Conservation (phyloP, 1,284 basidiomycete species). For the Hypsizygus ulmarius region DNA sequence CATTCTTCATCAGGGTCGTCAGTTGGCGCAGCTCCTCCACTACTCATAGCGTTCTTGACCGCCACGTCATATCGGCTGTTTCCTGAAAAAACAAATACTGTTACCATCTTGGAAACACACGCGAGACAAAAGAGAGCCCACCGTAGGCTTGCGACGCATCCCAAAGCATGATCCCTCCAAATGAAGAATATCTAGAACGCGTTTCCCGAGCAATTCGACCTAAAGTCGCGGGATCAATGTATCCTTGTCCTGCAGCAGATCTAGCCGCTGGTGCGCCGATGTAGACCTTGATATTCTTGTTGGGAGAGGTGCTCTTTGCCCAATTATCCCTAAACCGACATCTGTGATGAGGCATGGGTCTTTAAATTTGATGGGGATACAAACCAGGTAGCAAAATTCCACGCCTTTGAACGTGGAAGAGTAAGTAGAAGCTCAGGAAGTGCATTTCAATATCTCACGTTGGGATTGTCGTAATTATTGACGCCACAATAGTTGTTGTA, state of each 20-base stretch:
- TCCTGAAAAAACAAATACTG: conserved; percentile 29
- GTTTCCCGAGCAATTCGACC: conserved; percentile 43
- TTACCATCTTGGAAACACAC: background rate
- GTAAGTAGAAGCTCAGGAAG: background rate
- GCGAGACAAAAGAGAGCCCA: conserved; percentile 20
- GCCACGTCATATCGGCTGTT: conserved; percentile 51
- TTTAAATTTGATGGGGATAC: background rate
- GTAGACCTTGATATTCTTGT: conserved; percentile 59
- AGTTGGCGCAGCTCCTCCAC: background rate
- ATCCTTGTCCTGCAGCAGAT: conserved; percentile 50
- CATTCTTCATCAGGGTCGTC: background rate
- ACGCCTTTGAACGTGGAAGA: conserved; percentile 30
- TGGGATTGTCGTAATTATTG: conserved; percentile 37
- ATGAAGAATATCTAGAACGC: conserved; percentile 52
- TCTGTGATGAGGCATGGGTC: background rate
- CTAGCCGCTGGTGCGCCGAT: conserved; percentile 57
- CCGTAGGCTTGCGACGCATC: conserved; percentile 61
- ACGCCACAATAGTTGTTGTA: conserved; percentile 56
- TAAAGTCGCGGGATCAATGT: conserved; percentile 46
- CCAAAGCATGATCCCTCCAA: conserved; percentile 70
- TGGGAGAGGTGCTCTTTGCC: conserved; percentile 57
- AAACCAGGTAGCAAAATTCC: conserved; percentile 52
- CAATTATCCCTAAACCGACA: conserved; percentile 50
- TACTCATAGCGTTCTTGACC: conserved; percentile 42
- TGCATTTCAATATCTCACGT: conserved; percentile 28